A percentile compares a stretch with the other conserved stretches of the same genome.
These are phyloP conservation scores for Microsporum ferrugineum DNA, from an alignment of 2,329 filamentous ascomycete genomes.

Conservation along the genomic window DNA sequence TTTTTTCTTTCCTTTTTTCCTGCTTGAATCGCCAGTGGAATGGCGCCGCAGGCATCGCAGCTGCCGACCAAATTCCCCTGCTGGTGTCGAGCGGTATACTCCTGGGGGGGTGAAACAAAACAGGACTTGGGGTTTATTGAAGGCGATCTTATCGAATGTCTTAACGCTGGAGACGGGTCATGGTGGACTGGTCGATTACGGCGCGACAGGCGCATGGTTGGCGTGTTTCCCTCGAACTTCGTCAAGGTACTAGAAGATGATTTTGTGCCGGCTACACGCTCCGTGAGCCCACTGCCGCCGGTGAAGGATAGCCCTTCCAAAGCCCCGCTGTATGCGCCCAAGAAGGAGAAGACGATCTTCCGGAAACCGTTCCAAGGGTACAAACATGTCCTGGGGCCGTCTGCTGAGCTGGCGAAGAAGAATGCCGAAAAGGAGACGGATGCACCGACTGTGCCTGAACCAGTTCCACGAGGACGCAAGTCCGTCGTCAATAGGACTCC, in stretches of 20 bases:
- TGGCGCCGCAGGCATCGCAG: conserved; percentile 37
- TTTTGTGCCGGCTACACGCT: conserved; percentile 57
- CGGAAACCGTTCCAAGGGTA: conserved; percentile 57
- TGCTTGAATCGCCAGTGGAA: conserved; percentile 16
- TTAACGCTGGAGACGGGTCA: conserved; percentile 92
- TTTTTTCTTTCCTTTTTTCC: not conserved
- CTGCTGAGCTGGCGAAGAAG: conserved; percentile 26
- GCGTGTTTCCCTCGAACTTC: conserved; percentile 94
- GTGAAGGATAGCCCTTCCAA: conserved; percentile 21
- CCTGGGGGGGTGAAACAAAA: conserved; percentile 91
- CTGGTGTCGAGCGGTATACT: conserved; percentile 85
- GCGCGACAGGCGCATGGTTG: conserved; percentile 80
- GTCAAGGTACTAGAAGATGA: conserved; percentile 77
- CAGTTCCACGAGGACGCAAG: not conserved
- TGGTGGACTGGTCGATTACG: conserved; percentile 96
- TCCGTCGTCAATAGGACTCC: not conserved
- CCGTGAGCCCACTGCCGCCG: conserved; percentile 42
- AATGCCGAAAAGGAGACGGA: conserved; percentile 19
- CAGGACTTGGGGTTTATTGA: conserved; percentile 94
- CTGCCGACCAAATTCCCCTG: conserved; percentile 74
- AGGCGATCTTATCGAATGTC: conserved; percentile 92
- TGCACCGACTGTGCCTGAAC: not conserved
- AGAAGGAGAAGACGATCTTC: conserved; percentile 48
- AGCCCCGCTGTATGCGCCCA: conserved; percentile 42
- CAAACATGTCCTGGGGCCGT: conserved; percentile 36